Evolutionary conservation across 2,329 filamentous ascomycete species (phyloP).

Genomic region (Trichophyton benhamiae): DNA sequence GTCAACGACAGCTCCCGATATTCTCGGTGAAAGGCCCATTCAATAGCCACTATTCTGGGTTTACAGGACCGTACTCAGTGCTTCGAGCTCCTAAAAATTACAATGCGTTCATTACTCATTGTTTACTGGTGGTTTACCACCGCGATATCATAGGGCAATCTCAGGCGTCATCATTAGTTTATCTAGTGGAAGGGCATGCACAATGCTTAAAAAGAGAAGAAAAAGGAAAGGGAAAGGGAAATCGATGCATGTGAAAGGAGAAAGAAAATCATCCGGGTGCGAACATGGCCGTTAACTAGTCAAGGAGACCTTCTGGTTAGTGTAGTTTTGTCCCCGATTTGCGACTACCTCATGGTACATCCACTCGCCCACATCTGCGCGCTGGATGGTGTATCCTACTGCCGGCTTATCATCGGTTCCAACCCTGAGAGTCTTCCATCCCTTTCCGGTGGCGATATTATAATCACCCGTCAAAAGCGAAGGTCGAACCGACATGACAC

Average conservation of each 20-base stretch:
- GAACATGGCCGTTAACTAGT: conserved; percentile 8
- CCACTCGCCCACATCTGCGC: conserved; percentile 22
- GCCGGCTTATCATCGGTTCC: conserved; percentile 20
- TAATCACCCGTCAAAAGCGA: conserved; percentile 19
- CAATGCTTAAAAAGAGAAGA: neutral
- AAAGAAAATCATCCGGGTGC: neutral
- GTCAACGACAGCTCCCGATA: neutral
- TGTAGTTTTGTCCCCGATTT: conserved; percentile 12
- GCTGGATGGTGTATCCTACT: conserved; percentile 19
- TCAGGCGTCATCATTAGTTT: neutral
- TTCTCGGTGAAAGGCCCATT: neutral
- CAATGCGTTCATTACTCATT: neutral
- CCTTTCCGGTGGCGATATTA: conserved; percentile 12
- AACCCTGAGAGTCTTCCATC: conserved; percentile 16
- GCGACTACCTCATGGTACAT: conserved; percentile 20
- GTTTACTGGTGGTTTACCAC: neutral
- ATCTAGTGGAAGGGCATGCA: no score
- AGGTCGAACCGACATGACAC: conserved; percentile 18
- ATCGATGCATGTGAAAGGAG: neutral
- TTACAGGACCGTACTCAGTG: neutral
- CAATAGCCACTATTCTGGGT: neutral
- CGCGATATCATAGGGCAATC: neutral
- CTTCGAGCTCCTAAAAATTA: neutral
- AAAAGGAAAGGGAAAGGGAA: neutral
- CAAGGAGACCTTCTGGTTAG: conserved; percentile 18